Evolutionary conservation across 192 early-diverging fungal species (phyloP).

Genomic region (Radiomyces spectabilis): DNA sequence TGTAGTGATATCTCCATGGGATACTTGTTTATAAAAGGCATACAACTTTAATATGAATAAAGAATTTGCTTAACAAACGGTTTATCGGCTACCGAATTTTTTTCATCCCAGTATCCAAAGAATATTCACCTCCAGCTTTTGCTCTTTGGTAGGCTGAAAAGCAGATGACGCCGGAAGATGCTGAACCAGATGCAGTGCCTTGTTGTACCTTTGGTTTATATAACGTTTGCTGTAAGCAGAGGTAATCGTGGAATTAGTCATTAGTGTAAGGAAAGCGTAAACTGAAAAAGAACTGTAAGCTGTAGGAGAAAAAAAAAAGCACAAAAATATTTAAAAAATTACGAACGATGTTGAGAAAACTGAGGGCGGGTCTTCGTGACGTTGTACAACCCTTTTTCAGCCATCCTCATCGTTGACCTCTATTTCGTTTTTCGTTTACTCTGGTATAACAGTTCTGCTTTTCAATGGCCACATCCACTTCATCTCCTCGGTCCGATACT

Average conservation of each 20-base stretch:
- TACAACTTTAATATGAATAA: slow-evolving; percentile 27
- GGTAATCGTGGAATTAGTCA: background rate
- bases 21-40: slow-evolving; percentile 42
- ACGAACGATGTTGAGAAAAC: too few relatives aligned
- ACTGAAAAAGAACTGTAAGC: background rate
- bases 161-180: slow-evolving; percentile 10
- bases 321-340: background rate
- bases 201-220: slow-evolving; percentile 16
- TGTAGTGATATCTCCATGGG: slow-evolving; percentile 27
- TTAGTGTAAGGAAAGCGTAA: background rate
- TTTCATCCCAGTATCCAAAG: too few relatives aligned
- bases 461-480: too few relatives aligned
- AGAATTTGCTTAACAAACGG: background rate
- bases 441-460: too few relatives aligned
- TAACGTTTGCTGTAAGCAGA: background rate
- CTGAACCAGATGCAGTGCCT: slow-evolving; percentile 24
- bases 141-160: slow-evolving; percentile 28
- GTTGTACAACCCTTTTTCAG: too few relatives aligned
- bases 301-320: background rate
- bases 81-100: too few relatives aligned
- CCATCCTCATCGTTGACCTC: too few relatives aligned
- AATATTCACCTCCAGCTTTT: slow-evolving; percentile 19
- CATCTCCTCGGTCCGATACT: too few relatives aligned
- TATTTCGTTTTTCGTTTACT: too few relatives aligned
- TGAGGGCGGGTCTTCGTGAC: too few relatives aligned